Base-by-base conservation (phyloP, 169 alveolate species). In the Sarcocystis neurona region DNA sequence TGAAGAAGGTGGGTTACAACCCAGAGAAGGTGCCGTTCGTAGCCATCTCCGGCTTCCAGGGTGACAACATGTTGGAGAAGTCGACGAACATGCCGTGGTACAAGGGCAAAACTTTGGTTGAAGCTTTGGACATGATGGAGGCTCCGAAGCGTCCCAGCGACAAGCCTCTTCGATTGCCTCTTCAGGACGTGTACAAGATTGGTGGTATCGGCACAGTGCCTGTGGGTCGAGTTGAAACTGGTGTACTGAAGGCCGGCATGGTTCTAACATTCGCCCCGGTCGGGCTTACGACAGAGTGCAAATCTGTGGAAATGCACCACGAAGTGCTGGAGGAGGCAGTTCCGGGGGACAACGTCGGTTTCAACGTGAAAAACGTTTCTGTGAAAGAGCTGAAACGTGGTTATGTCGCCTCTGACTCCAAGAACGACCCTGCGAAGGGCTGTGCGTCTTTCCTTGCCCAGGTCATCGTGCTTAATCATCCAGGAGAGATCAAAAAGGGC, bases 161-260 rank as follows among this genome's bases (percentile, higher is more conserved):
- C 92, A 97, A 97, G 95, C 99, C 99, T 44, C 96, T 98, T 89
- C 97, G 99, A 94, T 96, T 98, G 79, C 99, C 99, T 68, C 94
- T 98, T 78, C 98, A 97, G 92, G 99, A 98, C 93, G 99, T 99
- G 30, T 99, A 98, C 97, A 98, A 98, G 97, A 99, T 99, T 92
- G 98, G 99, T 87, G 99, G 99, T 95, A 97, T 98, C 90, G 99
- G 99, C 92, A 98, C 99, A 63, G 99, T 98, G 91, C 99, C 99
- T 79, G 99, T 97, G 82, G 99, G 99, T 72, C 97, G 99, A 92
- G 99, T 99, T 34, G 99, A 98, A 94, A 97, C 99, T 84, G 99
- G 99, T 89, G 89, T 97, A 84, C 95, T 99, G 91, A 98, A 96
- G 94, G 98, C 98, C 84, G 98, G 97, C 87, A 95, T 94, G 98